Evolutionary conservation across 768 basidiomycete genomes (phyloP).

Genomic region (Amanita muscaria): DNA sequence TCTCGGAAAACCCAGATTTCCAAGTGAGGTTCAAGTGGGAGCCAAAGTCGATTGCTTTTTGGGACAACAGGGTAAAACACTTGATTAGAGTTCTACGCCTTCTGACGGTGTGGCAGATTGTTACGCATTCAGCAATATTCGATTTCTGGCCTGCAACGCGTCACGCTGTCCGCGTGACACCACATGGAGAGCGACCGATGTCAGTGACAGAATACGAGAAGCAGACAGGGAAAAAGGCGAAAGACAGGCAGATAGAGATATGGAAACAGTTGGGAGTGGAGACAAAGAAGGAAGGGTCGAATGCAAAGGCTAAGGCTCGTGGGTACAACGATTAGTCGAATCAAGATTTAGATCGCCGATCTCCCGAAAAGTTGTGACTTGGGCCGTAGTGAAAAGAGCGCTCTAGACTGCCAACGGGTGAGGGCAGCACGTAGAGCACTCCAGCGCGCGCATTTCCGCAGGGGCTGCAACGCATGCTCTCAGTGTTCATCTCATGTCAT

Average conservation of each 20-base stretch:
- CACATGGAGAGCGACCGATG: slow-evolving; percentile 71
- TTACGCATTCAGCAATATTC: slow-evolving; percentile 73
- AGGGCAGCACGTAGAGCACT: no score
- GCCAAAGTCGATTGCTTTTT: slow-evolving; percentile 69
- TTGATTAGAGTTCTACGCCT: no score
- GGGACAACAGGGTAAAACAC: slow-evolving; percentile 80
- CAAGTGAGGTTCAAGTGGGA: slow-evolving; percentile 77
- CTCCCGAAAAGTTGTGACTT: neutral
- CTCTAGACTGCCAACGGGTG: no score
- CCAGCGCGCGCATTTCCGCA: no score
- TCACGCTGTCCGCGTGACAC: slow-evolving; percentile 75
- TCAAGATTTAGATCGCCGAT: slow-evolving; percentile 1
- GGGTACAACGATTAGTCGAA: neutral
- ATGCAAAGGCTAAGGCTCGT: slow-evolving; percentile 31
- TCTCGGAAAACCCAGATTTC: slow-evolving; percentile 61
- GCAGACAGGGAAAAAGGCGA: slow-evolving; percentile 55
- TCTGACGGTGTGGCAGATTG: no score
- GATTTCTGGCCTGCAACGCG: slow-evolving; percentile 75
- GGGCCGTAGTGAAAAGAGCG: no score
- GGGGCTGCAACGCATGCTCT: no score
- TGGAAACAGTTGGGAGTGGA: slow-evolving; percentile 54
- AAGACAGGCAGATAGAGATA: slow-evolving; percentile 64
- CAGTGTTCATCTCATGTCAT: no score
- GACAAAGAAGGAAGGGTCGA: slow-evolving; percentile 18
- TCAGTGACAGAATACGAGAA: slow-evolving; percentile 66